Percentiles rank a stretch among this genome's conserved stretches.
Conservation (phyloP, 2,329 filamentous ascomycete genomes). For the Periglandula ipomoeae region DNA sequence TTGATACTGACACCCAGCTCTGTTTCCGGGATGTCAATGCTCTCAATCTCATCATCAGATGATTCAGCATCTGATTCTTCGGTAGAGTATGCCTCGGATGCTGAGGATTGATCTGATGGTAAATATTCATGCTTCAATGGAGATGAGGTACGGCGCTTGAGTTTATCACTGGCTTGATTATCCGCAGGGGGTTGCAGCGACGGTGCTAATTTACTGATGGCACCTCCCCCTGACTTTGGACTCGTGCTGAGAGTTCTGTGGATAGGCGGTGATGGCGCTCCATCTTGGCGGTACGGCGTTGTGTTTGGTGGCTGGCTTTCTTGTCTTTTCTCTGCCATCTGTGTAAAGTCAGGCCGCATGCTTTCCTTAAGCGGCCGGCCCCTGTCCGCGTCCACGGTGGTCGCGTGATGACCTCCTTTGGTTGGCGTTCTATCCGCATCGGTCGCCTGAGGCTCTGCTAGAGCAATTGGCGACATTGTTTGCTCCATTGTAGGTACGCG, state of each 20-base stretch:
- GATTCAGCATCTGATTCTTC: slow-evolving; percentile 40
- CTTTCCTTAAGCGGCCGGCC: slow-evolving; percentile 26
- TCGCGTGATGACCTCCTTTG: slow-evolving; percentile 19
- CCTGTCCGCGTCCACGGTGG: slow-evolving; percentile 11
- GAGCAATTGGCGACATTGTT: not conserved
- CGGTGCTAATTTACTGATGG: slow-evolving; percentile 10
- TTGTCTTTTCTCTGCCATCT: slow-evolving; percentile 20
- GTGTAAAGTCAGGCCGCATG: slow-evolving; percentile 27
- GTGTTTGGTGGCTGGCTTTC: slow-evolving; percentile 16
- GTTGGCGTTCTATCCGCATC: slow-evolving; percentile 9
- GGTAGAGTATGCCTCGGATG: slow-evolving; percentile 42
- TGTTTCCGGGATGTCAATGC: slow-evolving; percentile 49
- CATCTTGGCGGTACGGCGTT: slow-evolving; percentile 39
- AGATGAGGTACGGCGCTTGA: slow-evolving; percentile 72
- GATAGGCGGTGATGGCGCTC: slow-evolving; percentile 44
- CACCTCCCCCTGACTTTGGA: slow-evolving; percentile 15
- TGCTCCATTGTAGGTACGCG: slow-evolving; percentile 5
- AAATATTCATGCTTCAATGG: slow-evolving; percentile 96
- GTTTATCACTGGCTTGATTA: slow-evolving; percentile 29
- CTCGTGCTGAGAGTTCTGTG: slow-evolving; percentile 37
- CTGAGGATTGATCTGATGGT: slow-evolving; percentile 61
- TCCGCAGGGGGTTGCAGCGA: slow-evolving; percentile 26
- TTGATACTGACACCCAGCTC: slow-evolving; percentile 49
- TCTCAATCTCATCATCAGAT: slow-evolving; percentile 49
- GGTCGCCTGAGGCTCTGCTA: not conserved